Evolutionary conservation across 2,329 filamentous ascomycete genomes (phyloP), one percentile per base, ranked within the genome.

Genomic region (Stromatinia cepivora): DNA sequence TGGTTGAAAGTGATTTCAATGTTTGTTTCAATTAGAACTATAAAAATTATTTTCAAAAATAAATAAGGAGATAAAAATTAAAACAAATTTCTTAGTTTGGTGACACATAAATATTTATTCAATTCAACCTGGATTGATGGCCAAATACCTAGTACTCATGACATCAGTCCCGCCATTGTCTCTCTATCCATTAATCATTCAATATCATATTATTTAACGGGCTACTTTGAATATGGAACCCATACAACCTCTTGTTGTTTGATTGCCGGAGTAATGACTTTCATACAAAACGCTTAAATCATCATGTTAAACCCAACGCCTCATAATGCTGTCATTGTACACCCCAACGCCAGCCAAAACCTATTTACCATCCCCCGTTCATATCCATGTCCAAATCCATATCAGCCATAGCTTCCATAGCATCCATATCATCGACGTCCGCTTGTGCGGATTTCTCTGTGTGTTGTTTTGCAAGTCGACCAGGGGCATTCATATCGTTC

Each of bases 371-470:
- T 39, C 63, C 63, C 50, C 63, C 52, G 20, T 54, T 31, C 52
- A 66, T 66, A 62, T 71, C 82, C 85, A 68, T 64, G 52, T 85
- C 84, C 84, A 87, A 85, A 72, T 86, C 86, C 84, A 87, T 86
- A 72, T 87, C 86, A 48, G 84, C 86, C 87, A 92, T 88, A 1
- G 85, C 88, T 71, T 88, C 89, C 78, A 81, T 71, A 42, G 81
- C 79, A 36, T 80, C 78, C 13, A 79, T 75, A 59, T 69, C 42
- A 22, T 68, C 57, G 2, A 22, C 52, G 22, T 58, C 48, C 45
- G 28, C 53, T 39, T 79, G 78, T 36, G 79, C 20, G 17, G 53
- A 25, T 9, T 61, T 50, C 42, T 22, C 22, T 34, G 31, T 28
- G 11, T 57, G n/a, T 45, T 57, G 34, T 67, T 73, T 52, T 22